Evolutionary conservation across 139 green algal species (phyloP).

Genomic region (Micractinium sp.): DNA sequence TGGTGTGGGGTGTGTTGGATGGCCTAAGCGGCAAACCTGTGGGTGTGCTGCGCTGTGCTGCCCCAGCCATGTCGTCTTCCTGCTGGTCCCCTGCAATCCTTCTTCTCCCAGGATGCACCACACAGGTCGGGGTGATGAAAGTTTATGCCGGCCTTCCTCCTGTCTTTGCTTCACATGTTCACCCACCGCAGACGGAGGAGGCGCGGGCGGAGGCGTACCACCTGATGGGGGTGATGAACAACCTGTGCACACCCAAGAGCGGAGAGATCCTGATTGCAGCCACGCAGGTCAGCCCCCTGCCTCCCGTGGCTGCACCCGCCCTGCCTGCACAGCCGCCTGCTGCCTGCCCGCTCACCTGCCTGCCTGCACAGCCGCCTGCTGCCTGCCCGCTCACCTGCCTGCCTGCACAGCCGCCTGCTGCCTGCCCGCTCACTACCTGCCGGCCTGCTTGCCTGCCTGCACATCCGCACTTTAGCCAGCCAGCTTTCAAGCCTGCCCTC

Average conservation of each 20-base stretch:
- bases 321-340: neutral
- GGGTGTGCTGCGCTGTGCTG: no score
- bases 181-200: conserved; percentile 88
- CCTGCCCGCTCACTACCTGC: neutral
- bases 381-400: neutral
- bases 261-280: conserved; percentile 95
- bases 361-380: no score
- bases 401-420: neutral
- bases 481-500: no score
- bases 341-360: no score
- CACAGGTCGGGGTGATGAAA: no score
- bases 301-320: neutral
- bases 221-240: conserved; percentile 93
- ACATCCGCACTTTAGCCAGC: no score
- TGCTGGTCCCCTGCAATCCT: no score
- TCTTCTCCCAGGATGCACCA: no score
- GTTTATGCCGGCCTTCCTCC: neutral
- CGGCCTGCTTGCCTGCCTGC: neutral
- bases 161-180: neutral
- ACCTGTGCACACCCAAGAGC: conserved; percentile 97
- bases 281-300: conserved; percentile 76
- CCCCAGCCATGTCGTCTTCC: no score
- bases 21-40: no score
- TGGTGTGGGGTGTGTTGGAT: no score
- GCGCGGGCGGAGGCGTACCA: conserved; percentile 89